Percentiles rank a stretch among this genome's conserved stretches.
Evolutionary conservation across 352 stramenopile genomes (phyloP).

Genomic region (Globisporangium splendens): DNA sequence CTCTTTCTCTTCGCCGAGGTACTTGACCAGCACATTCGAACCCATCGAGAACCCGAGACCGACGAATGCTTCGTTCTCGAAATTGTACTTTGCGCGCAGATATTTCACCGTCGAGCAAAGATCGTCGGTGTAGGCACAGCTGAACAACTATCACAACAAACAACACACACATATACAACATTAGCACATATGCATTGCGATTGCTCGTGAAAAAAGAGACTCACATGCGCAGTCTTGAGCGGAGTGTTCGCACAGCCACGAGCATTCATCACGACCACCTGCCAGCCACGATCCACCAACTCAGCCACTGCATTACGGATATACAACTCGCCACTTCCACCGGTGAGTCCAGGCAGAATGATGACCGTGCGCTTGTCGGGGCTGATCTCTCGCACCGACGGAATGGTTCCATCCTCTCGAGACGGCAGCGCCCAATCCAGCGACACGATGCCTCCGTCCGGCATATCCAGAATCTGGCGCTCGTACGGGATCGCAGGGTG

Average conservation of each 20-base stretch:
- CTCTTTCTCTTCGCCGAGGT: constrained; percentile 53
- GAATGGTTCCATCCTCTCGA: constrained; percentile 10
- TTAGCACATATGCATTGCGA: background rate
- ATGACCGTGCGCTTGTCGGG: constrained; percentile 33
- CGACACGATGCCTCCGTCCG: constrained; percentile 63
- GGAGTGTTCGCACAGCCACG: constrained; percentile 61
- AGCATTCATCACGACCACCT: constrained; percentile 75
- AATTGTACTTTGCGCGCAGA: constrained; percentile 37
- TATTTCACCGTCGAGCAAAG: constrained; percentile 41
- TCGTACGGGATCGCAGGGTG: constrained; percentile 40
- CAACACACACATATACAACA: background rate
- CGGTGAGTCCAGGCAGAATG: constrained; percentile 54
- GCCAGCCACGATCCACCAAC: constrained; percentile 44
- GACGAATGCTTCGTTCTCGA: constrained; percentile 34
- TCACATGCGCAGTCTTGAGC: constrained; percentile 30
- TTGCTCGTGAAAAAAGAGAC: constrained; percentile 3
- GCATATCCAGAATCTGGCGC: constrained; percentile 56
- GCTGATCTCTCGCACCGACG: constrained; percentile 27
- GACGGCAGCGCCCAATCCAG: constrained; percentile 58
- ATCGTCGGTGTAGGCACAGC: constrained; percentile 65
- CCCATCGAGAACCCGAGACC: constrained; percentile 70
- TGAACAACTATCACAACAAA: constrained; percentile 41
- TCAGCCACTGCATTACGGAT: constrained; percentile 44
- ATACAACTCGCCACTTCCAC: constrained; percentile 64
- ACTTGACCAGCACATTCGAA: constrained; percentile 75